Percentiles rank a stretch among this genome's conserved stretches.
Conservation (phyloP, 2,329 filamentous ascomycete genomes). For the Plenodomus tracheiphilus region DNA sequence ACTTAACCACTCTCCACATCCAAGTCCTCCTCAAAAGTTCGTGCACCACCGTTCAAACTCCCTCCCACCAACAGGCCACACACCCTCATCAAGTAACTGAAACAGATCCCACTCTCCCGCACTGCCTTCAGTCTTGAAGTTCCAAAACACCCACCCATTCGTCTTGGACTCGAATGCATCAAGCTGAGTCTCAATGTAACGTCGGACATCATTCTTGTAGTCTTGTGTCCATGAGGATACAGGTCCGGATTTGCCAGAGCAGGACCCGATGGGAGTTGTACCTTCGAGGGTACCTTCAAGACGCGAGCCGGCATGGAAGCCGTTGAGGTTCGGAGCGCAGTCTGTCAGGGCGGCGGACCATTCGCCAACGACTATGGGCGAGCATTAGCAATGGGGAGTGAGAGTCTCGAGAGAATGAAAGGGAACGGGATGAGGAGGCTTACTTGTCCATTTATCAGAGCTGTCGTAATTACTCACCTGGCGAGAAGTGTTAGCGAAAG, state of each 20-base stretch:
- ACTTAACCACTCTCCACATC: no score
- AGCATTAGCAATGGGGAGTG: no score
- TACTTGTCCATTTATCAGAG: constrained; percentile 62
- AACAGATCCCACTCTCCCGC: constrained; percentile 59
- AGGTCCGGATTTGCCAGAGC: constrained; percentile 54
- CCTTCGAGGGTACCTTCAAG: constrained; percentile 60
- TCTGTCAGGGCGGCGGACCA: constrained; percentile 69
- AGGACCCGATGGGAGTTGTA: constrained; percentile 56
- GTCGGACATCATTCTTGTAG: constrained; percentile 51
- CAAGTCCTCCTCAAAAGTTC: neutral
- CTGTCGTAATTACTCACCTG: constrained; percentile 48
- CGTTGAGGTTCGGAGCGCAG: constrained; percentile 55
- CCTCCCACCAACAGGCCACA: constrained; percentile 48
- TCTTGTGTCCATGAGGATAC: constrained; percentile 53
- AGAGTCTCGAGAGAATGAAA: no score
- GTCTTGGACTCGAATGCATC: constrained; percentile 55
- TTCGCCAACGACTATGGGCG: constrained; percentile 60
- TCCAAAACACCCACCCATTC: constrained; percentile 61
- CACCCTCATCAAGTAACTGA: constrained; percentile 51
- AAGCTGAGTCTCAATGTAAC: constrained; percentile 60
- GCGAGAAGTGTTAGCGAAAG: neutral
- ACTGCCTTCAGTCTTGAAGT: constrained; percentile 58
- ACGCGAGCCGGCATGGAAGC: constrained; percentile 56
- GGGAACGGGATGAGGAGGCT: neutral
- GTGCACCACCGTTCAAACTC: neutral